Evolutionary conservation across 2,329 filamentous ascomycete species (phyloP).

Genomic region (Cryphonectria japonica): DNA sequence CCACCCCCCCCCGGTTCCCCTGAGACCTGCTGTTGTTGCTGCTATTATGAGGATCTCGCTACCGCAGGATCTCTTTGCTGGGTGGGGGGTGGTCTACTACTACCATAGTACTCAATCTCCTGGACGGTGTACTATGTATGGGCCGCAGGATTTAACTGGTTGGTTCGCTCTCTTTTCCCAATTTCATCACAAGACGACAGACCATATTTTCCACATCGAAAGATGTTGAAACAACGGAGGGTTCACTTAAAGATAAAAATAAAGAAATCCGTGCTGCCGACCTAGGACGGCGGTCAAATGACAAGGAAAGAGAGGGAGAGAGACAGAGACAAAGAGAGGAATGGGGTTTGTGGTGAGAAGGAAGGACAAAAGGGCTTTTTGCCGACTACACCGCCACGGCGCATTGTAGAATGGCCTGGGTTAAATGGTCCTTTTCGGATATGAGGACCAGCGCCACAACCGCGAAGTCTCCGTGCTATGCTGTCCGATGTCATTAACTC

Average conservation of each 20-base stretch:
- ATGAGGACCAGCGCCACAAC: conserved; percentile 27
- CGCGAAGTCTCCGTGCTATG: conserved; percentile 15
- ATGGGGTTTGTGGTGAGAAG: background rate
- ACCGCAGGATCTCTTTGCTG: background rate
- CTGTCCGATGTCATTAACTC: background rate
- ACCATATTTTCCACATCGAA: conserved; percentile 7
- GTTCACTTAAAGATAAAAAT: background rate
- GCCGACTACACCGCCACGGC: conserved; percentile 25
- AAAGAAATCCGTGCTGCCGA: background rate
- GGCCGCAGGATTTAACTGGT: background rate
- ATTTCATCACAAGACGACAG: conserved; percentile 6
- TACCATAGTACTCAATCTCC: too few relatives aligned
- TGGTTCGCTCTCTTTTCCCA: conserved; percentile 3
- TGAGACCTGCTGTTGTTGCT: conserved; percentile 21
- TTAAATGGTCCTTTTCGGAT: conserved; percentile 3
- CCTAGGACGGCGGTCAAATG: background rate
- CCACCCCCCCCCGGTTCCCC: conserved; percentile 16
- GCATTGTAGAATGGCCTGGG: conserved; percentile 11
- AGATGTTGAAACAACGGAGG: conserved; percentile 25
- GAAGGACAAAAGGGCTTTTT: background rate
- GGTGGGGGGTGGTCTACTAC: too few relatives aligned
- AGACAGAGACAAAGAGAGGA: background rate
- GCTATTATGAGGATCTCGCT: conserved; percentile 21
- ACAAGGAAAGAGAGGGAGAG: conserved; percentile 7
- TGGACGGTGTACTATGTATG: too few relatives aligned